phyloP scores from a whole-genome alignment of 2,329 filamentous ascomycete species.

The Microdochium paspali region DNA sequence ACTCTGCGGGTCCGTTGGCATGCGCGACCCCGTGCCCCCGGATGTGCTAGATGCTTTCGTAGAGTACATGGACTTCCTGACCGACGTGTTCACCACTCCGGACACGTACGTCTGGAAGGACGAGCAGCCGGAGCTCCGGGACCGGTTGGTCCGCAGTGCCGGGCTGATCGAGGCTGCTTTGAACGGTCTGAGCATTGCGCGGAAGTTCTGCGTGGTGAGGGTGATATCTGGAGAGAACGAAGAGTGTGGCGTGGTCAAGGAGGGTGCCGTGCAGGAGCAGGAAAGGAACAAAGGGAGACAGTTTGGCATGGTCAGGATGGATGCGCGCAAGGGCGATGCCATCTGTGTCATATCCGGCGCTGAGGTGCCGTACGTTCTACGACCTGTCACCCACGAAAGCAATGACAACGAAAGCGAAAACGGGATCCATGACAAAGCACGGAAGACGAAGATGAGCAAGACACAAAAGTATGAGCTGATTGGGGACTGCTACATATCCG shows the following conservation, averaged over 20 bases:
- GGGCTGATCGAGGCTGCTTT: not conserved
- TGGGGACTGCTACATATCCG: not conserved
- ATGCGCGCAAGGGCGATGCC: not conserved
- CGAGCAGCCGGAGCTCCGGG: not conserved
- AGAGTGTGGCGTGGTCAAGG: too few species aligned
- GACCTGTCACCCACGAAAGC: not conserved
- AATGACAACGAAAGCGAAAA: too few species aligned
- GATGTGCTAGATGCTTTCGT: not conserved
- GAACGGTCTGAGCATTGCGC: not conserved
- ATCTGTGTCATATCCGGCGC: not conserved
- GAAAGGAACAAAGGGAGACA: not conserved
- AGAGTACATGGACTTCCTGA: not conserved
- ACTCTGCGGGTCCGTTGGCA: not conserved
- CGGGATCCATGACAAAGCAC: not conserved
- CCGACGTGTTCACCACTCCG: not conserved
- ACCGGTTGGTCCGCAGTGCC: not conserved
- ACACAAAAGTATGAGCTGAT: not conserved
- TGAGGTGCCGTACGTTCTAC: not conserved
- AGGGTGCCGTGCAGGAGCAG: too few species aligned
- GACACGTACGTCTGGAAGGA: not conserved
- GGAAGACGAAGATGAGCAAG: not conserved
- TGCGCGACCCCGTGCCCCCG: not conserved
- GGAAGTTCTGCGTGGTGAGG: not conserved
- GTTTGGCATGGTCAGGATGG: not conserved
- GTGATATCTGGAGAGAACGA: too few species aligned